Conservation (phyloP, 805 yeast genomes). For the Candida adriatica region DNA sequence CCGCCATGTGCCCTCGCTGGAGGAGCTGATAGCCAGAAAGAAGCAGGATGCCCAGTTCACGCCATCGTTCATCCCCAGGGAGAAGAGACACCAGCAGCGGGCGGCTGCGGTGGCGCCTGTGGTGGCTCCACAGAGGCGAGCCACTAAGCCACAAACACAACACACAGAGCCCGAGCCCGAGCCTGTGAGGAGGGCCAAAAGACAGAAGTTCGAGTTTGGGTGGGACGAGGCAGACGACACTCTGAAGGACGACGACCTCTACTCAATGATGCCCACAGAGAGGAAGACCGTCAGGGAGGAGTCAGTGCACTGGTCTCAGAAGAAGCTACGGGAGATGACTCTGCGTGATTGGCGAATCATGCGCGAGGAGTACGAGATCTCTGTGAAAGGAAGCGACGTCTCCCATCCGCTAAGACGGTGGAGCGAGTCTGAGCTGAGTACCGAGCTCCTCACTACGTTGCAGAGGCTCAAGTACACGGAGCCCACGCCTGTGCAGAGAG, state of each 20-base stretch:
- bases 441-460: slow-evolving; percentile 32
- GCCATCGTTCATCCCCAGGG: no score
- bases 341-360: slow-evolving; percentile 86
- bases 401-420: slow-evolving; percentile 65
- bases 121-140: no score
- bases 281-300: slow-evolving; percentile 6
- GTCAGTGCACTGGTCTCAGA: slow-evolving; percentile 57
- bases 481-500: slow-evolving; percentile 91
- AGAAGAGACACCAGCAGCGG: no score
- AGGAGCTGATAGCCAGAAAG: no score
- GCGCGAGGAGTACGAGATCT: slow-evolving; percentile 68
- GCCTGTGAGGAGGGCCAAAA: no score
- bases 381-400: slow-evolving; percentile 36
- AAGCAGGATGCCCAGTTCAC: no score
- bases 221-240: slow-evolving; percentile 74
- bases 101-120: no score
- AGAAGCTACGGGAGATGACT: slow-evolving; percentile 58
- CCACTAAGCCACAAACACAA: no score
- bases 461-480: slow-evolving; percentile 39
- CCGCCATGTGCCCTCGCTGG: no score
- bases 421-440: slow-evolving; percentile 55
- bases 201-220: slow-evolving; percentile 62
- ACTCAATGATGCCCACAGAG: slow-evolving; percentile 3
- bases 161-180: no score
- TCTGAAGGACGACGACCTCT: slow-evolving; percentile 30